These are phyloP conservation scores for Dendrobium catenatum DNA, from an alignment of 106 monocot species.

Conservation along the genomic window DNA sequence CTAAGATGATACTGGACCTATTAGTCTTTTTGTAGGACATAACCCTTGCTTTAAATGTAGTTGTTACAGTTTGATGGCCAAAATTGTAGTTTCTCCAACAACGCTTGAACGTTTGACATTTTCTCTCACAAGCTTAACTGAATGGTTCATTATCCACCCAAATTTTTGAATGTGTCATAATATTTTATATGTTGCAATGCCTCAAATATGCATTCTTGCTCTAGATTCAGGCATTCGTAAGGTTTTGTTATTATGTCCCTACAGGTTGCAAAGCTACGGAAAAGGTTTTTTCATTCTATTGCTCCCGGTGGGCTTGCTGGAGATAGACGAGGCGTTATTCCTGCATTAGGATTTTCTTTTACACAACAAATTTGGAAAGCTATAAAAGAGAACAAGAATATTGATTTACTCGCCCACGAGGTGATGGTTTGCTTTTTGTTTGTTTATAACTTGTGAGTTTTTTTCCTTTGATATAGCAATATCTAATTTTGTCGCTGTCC, in stretches of 20 bases:
- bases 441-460: background rate
- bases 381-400: constrained; percentile 97
- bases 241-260: constrained; percentile 8
- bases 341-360: constrained; percentile 47
- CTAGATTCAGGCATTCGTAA: background rate
- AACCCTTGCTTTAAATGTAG: background rate
- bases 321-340: constrained; percentile 86
- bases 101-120: background rate
- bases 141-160: background rate
- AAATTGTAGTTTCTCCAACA: background rate
- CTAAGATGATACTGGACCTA: background rate
- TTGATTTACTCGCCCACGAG: constrained; percentile 94
- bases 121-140: background rate
- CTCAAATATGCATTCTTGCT: background rate
- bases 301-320: constrained; percentile 96
- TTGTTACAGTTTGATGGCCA: background rate
- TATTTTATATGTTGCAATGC: background rate
- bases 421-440: constrained; percentile 13
- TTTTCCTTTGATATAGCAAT: background rate
- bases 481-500: background rate
- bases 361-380: constrained; percentile 81
- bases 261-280: constrained; percentile 74
- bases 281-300: constrained; percentile 83
- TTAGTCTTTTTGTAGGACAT: background rate
- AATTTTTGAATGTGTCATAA: background rate